Conservation (phyloP, 2,329 filamentous ascomycete genomes). For the Fusarium tupiense region DNA sequence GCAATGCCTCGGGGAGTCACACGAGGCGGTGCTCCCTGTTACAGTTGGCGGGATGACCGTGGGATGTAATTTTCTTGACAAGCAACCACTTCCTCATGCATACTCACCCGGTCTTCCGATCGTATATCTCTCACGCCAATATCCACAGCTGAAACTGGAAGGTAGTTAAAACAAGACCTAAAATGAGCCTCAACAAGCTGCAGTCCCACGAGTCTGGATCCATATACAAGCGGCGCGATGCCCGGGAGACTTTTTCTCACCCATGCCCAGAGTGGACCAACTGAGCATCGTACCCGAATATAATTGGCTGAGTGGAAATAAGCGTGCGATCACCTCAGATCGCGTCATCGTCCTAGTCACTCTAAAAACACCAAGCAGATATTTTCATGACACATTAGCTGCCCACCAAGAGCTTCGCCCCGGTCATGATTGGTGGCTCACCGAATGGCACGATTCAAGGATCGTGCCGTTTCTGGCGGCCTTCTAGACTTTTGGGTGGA, state of each 20-base stretch:
- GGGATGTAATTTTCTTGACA: constrained; percentile 6
- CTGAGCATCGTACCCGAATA: background rate
- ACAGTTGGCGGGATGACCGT: background rate
- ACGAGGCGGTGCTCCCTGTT: background rate
- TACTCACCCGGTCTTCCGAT: background rate
- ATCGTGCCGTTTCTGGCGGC: constrained; percentile 36
- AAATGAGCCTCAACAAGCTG: constrained; percentile 8
- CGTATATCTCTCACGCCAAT: background rate
- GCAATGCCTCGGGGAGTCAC: constrained; percentile 19
- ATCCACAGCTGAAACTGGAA: constrained; percentile 16
- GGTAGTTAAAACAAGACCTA: constrained; percentile 20
- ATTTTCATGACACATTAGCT: constrained; percentile 39
- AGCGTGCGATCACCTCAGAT: constrained; percentile 43
- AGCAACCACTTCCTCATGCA: background rate
- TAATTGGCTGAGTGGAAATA: constrained; percentile 28
- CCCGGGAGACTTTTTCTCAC: constrained; percentile 10
- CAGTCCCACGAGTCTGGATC: constrained; percentile 19
- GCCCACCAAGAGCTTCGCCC: constrained; percentile 3
- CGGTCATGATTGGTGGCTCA: background rate
- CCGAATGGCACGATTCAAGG: constrained; percentile 35
- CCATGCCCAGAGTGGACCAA: constrained; percentile 27
- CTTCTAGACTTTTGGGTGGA: constrained; percentile 39
- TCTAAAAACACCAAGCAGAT: constrained; percentile 15
- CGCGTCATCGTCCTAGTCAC: constrained; percentile 44
- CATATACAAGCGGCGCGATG: constrained; percentile 17